Conservation (phyloP, 306 rosid genomes). For the Alnus rubra region DNA sequence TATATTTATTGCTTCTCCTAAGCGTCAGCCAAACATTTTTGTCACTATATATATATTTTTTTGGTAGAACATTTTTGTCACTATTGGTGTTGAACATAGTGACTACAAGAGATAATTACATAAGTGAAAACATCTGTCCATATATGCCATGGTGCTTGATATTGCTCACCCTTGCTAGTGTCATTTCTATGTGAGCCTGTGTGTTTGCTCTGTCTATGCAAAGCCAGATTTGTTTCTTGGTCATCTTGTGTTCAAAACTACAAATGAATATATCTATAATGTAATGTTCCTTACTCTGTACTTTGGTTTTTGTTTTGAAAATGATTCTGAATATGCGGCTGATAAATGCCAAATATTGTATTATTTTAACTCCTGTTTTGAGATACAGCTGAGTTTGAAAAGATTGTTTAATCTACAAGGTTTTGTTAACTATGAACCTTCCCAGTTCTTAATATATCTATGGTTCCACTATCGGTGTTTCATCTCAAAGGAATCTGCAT, state of each 20-base stretch:
- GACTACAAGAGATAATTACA: neutral
- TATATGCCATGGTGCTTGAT: neutral
- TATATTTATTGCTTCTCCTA: slow-evolving; percentile 10
- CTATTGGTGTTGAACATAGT: neutral
- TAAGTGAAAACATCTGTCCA: slow-evolving; percentile 4
- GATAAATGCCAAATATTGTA: neutral
- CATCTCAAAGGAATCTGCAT: neutral
- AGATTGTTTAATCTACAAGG: neutral
- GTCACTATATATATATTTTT: neutral
- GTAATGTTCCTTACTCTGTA: neutral
- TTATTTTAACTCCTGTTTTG: neutral
- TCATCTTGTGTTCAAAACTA: neutral
- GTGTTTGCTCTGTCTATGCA: neutral
- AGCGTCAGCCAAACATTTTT: slow-evolving; percentile 16
- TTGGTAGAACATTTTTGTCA: neutral
- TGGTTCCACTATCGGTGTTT: neutral
- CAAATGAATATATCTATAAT: neutral
- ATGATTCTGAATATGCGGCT: neutral
- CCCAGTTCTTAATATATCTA: neutral
- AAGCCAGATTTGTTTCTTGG: neutral
- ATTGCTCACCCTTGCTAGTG: neutral
- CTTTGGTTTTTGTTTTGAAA: neutral
- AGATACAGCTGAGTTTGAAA: neutral
- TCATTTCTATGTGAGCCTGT: neutral
- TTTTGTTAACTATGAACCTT: neutral